Conservation (phyloP, 345 rosid species). For the Pugionium dolabratum region DNA sequence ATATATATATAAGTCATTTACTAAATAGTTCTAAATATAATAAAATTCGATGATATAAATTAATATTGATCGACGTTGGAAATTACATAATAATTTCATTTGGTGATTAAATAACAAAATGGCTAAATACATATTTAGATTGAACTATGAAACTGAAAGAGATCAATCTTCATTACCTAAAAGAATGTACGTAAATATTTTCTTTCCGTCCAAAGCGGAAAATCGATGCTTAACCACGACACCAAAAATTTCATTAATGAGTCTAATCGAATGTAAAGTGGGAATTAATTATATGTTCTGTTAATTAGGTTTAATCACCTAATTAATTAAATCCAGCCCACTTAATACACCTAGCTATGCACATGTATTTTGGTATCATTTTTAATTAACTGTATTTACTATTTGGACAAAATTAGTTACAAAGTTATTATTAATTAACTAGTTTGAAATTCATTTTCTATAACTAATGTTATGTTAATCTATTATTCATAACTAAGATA, state of each 20-base stretch:
- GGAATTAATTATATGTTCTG: conserved; percentile 23
- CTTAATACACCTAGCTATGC: conserved; percentile 25
- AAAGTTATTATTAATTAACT: background rate
- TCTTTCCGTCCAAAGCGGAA: conserved; percentile 27
- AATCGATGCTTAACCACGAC: conserved; percentile 29
- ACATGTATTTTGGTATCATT: conserved; percentile 21
- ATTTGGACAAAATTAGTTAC: background rate
- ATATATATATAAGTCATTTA: no score
- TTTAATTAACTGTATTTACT: background rate
- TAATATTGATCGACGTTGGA: background rate
- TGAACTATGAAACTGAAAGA: no score
- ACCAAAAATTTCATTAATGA: conserved; percentile 11
- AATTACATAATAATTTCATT: no score
- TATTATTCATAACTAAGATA: no score
- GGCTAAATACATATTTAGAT: no score
- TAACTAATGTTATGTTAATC: background rate
- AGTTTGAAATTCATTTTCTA: background rate
- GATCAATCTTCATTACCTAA: background rate
- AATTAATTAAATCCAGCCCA: conserved; percentile 22
- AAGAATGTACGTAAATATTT: conserved; percentile 6
- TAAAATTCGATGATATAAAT: no score
- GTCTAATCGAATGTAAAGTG: conserved; percentile 20
- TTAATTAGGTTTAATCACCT: conserved; percentile 28
- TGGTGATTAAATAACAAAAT: no score
- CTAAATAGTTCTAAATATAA: no score